A percentile compares a stretch with the other conserved stretches of the same genome.
These are phyloP conservation scores for Wallacemonas sp. DNA, from an alignment of 208 protist species.

Conservation along the genomic window DNA sequence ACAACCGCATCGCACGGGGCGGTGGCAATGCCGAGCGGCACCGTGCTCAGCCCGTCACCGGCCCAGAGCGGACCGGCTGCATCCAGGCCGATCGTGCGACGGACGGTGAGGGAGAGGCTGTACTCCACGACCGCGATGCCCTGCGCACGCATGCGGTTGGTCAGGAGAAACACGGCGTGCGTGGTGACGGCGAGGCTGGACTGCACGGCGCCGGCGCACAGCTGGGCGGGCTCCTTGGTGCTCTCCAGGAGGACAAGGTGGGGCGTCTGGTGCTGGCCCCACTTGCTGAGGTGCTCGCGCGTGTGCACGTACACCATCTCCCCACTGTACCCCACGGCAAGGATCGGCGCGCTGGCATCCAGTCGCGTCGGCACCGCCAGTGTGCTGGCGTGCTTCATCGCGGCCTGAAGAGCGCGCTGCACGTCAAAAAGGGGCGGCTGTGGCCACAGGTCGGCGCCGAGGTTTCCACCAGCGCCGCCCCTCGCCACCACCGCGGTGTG, in stretches of 20 bases:
- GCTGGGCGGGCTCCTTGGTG: constrained; percentile 53
- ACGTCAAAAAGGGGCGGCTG: constrained; percentile 54
- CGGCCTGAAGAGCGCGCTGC: constrained; percentile 40
- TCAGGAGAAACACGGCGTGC: constrained; percentile 63
- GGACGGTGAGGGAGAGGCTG: constrained; percentile 49
- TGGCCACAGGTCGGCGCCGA: constrained; percentile 23
- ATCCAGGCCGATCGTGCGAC: constrained; percentile 44
- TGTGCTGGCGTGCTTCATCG: constrained; percentile 5
- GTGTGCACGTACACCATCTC: constrained; percentile 71
- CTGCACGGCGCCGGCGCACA: constrained; percentile 41
- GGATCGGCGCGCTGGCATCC: constrained; percentile 35
- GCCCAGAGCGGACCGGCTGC: constrained; percentile 40
- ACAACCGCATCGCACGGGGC: constrained; percentile 50
- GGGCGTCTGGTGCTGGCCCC: constrained; percentile 33
- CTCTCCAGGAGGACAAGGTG: constrained; percentile 46
- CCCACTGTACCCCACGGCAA: constrained; percentile 63
- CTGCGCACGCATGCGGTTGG: constrained; percentile 64
- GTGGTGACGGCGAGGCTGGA: constrained; percentile 73
- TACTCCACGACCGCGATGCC: constrained; percentile 69
- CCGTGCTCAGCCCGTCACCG: background rate
- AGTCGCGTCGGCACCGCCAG: constrained; percentile 34
- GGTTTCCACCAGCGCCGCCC: background rate
- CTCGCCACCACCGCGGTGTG: background rate
- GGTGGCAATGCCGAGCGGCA: constrained; percentile 41
- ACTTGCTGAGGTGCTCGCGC: constrained; percentile 55